Base-by-base conservation (phyloP, 2,329 filamentous ascomycete genomes). In the Ambrosiella cleistominuta region DNA sequence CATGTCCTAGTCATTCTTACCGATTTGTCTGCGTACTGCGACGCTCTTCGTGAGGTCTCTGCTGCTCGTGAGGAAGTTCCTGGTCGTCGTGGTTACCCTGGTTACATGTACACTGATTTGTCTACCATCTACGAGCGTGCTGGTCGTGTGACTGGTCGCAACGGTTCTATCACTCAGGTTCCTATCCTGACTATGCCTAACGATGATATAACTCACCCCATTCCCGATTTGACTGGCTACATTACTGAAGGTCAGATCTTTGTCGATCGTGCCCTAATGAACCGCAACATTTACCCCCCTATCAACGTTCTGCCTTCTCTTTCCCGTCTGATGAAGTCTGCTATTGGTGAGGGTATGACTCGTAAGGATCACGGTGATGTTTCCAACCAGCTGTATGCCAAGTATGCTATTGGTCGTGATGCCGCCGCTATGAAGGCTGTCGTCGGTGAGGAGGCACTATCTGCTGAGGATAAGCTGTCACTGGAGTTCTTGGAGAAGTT, bases 101-200 rank as follows among this genome's bases (percentile, higher is more conserved):
- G 93, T 87, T 98, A 98, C 80, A 98, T 98, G 93, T 98, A 98
- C 79, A 98, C 93, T 65, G 94, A 98, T 82, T 86, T 98, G 83
- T 96, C 93, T 61, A 98, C 93, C 68, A 96, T 98, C 67, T 98
- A 98, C 78, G 93, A 98, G 75, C 90, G 93, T 75, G 93, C 93
- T 65, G 93, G 93, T 68, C 93, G 93, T 86, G 93, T 98, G 55
- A 78, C 88, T 68, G 94, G 94, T 66, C 87, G 94, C 66, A 96
- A 97, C 68, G 93, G 94, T 61, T 98, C 93, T 66, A 98, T 98
- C 67, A 98, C 94, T 17, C 93, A 98, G 75, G 96, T 98, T 67
- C 93, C 93, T 61, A 98, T 98, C 70, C 72, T 98, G 74, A 96
- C 93, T 65, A 98, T 98, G 93, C 93, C 93, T 67, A 98, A 98